Conservation (phyloP, 805 yeast genomes). For the Zygosaccharomyces rouxii region DNA sequence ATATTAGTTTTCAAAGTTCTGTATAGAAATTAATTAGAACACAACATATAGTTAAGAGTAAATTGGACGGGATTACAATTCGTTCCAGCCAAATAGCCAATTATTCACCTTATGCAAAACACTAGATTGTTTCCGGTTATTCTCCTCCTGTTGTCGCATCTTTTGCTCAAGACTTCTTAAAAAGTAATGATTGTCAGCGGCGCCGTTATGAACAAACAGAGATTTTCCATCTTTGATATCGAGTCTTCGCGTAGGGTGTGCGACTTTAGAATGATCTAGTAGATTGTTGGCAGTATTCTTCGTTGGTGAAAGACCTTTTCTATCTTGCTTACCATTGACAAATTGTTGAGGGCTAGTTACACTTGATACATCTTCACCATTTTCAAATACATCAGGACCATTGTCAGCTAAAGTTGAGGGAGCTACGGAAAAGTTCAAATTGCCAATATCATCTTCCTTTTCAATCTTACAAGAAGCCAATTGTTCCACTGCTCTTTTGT, state of each 20-base stretch:
- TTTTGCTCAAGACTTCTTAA: slow-evolving; percentile 28
- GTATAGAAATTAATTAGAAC: not conserved
- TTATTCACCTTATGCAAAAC: slow-evolving; percentile 39
- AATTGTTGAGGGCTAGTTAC: not conserved
- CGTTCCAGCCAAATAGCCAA: slow-evolving; percentile 53
- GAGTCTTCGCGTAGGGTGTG: slow-evolving; percentile 30
- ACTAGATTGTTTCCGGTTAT: slow-evolving; percentile 17
- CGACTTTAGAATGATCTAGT: slow-evolving; percentile 8
- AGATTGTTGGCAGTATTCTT: slow-evolving; percentile 1
- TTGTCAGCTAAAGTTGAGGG: slow-evolving; percentile 5
- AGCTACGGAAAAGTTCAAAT: slow-evolving; percentile 12
- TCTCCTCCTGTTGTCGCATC: slow-evolving; percentile 28
- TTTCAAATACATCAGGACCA: not conserved
- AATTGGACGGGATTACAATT: slow-evolving; percentile 25
- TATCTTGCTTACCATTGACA: not conserved
- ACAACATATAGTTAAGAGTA: not conserved
- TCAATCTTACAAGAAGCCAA: slow-evolving; percentile 40
- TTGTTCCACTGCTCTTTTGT: slow-evolving; percentile 56
- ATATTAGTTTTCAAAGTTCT: not conserved
- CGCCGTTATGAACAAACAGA: slow-evolving; percentile 34
- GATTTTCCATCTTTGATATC: slow-evolving; percentile 42
- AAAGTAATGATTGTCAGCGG: slow-evolving; percentile 23
- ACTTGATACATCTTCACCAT: not conserved
- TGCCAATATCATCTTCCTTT: slow-evolving; percentile 31
- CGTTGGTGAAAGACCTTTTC: not conserved